Conservation (phyloP, 1,284 basidiomycete genomes). For the Rhodotorula sp. region DNA sequence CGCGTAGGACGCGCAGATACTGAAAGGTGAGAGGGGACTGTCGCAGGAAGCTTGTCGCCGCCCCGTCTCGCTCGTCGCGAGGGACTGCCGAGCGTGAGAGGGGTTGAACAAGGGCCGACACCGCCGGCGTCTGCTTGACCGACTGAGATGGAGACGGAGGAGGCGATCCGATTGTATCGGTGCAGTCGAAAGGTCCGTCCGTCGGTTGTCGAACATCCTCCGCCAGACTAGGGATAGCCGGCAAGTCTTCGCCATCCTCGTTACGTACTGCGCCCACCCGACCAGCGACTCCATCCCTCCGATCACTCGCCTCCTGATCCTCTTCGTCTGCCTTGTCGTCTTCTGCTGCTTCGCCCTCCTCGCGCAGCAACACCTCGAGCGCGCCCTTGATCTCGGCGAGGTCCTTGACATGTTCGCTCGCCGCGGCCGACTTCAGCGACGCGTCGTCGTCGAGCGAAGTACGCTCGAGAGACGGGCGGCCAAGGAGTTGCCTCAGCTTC, state of each 20-base stretch:
- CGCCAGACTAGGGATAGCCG: not conserved
- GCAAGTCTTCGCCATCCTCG: not conserved
- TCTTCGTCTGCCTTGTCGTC: not conserved
- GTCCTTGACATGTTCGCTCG: not conserved
- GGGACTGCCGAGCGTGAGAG: no score
- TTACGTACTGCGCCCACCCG: no score
- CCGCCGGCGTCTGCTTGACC: no score
- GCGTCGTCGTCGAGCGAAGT: not conserved
- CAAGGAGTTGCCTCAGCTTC: no score
- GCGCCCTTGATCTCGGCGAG: not conserved
- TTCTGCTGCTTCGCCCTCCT: not conserved
- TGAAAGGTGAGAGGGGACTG: not conserved
- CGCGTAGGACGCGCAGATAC: slow-evolving; percentile 5
- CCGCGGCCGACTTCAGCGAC: not conserved
- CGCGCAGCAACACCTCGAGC: not conserved
- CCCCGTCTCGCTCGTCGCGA: no score
- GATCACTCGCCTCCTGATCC: not conserved
- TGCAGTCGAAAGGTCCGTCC: no score
- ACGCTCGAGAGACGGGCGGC: no score
- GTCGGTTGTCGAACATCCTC: no score
- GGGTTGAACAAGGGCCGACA: no score
- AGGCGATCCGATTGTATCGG: no score
- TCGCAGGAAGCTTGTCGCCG: not conserved
- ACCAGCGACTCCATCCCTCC: no score
- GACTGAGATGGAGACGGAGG: no score